Conservation (phyloP, 2,329 filamentous ascomycete species). For the Pseudocercospora cruenta region DNA sequence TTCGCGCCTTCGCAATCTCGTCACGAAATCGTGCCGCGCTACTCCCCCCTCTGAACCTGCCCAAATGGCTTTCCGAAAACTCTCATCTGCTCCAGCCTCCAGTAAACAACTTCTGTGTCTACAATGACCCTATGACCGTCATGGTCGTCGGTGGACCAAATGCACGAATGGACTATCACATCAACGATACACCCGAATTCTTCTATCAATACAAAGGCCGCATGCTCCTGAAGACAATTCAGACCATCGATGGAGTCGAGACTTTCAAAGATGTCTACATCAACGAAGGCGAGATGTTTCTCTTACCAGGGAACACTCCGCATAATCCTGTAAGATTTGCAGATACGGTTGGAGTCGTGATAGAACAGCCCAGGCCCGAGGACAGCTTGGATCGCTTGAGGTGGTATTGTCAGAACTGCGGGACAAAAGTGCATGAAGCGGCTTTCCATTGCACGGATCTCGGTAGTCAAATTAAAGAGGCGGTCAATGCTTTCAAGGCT, state of each 20-base stretch:
- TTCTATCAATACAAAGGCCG: conserved; percentile 95
- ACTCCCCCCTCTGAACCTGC: conserved; percentile 46
- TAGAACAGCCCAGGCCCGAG: conserved; percentile 79
- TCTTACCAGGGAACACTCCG: conserved; percentile 87
- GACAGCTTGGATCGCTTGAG: conserved; percentile 75
- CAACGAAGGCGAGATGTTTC: conserved; percentile 89
- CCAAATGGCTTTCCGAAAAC: conserved; percentile 77
- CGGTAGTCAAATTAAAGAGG: conserved; percentile 91
- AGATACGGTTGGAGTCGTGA: conserved; percentile 88
- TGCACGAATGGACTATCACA: conserved; percentile 95
- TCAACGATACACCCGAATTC: conserved; percentile 95
- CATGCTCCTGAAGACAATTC: conserved; percentile 92
- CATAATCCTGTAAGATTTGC: conserved; percentile 94
- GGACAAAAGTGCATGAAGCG: conserved; percentile 77
- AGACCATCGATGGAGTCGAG: conserved; percentile 79
- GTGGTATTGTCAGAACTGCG: conserved; percentile 95
- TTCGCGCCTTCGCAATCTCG: conserved; percentile 2
- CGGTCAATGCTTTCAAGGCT: conserved; percentile 80
- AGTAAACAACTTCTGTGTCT: conserved; percentile 97
- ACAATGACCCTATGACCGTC: conserved; percentile 79
- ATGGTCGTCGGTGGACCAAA: conserved; percentile 98
- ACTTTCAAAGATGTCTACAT: conserved; percentile 84
- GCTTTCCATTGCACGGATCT: conserved; percentile 85
- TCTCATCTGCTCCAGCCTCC: conserved; percentile 90
- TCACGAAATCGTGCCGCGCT: conserved; percentile 1